Conservation (phyloP, 108 stramenopile species). For the Fragilariopsis cylindrus region DNA sequence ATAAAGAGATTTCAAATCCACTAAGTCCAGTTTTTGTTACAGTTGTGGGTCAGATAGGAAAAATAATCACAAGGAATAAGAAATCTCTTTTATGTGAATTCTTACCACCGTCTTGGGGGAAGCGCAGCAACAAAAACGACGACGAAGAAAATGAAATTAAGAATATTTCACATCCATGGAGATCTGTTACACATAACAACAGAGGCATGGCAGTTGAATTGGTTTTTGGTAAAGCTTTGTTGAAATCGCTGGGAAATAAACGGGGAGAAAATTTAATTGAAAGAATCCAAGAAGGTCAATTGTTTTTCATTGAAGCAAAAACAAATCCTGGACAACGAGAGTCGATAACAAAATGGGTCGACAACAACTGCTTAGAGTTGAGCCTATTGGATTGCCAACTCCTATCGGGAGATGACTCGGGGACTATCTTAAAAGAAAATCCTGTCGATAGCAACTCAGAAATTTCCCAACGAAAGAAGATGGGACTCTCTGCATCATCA, state of each 20-base stretch:
- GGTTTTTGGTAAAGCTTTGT: conserved; percentile 28
- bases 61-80: conserved; percentile 24
- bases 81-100: conserved; percentile 26
- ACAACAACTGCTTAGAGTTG: conserved; percentile 34
- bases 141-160: not conserved
- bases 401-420: not conserved
- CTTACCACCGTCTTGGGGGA: conserved; percentile 17
- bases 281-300: conserved; percentile 20
- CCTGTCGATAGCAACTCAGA: not conserved
- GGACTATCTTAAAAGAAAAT: not conserved
- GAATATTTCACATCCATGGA: conserved; percentile 25
- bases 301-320: conserved; percentile 32
- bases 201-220: conserved; percentile 30
- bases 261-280: conserved; percentile 22
- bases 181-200: conserved; percentile 5
- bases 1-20: conserved; percentile 31
- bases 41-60: conserved; percentile 27
- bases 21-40: conserved; percentile 11
- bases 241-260: conserved; percentile 16
- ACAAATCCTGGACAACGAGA: conserved; percentile 32
- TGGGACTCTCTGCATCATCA: not conserved
- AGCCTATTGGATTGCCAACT: conserved; percentile 24
- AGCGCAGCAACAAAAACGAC: not conserved
- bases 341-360: conserved; percentile 33
- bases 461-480: not conserved